Percentiles rank a stretch among this genome's conserved stretches.
Evolutionary conservation across 2,329 filamentous ascomycete genomes (phyloP).

Genomic region (Talaromyces sp.): DNA sequence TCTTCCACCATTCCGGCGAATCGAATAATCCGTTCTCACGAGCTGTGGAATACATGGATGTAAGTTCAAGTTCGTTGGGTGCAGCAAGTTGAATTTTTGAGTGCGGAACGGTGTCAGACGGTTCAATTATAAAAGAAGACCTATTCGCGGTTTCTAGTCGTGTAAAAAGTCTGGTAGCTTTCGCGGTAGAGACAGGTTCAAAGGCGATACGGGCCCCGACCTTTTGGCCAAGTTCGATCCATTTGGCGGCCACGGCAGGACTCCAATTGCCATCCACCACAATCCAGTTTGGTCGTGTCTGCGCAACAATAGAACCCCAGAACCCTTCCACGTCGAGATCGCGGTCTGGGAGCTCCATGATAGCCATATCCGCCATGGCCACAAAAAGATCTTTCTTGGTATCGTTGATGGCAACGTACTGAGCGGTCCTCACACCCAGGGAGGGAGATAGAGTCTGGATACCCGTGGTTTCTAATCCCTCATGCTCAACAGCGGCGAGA

Average conservation of each 20-base stretch:
- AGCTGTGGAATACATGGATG: slow-evolving; percentile 70
- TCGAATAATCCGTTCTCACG: slow-evolving; percentile 64
- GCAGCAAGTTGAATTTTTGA: slow-evolving; percentile 67
- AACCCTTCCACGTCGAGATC: slow-evolving; percentile 43
- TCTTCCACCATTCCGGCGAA: slow-evolving; percentile 65
- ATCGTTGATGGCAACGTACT: slow-evolving; percentile 89
- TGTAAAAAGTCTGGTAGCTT: slow-evolving; percentile 64
- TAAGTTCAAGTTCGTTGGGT: slow-evolving; percentile 78
- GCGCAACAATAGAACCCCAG: slow-evolving; percentile 58
- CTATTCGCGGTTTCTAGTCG: slow-evolving; percentile 15
- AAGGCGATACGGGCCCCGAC: slow-evolving; percentile 63
- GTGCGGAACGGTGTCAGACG: slow-evolving; percentile 51
- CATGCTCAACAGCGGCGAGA: slow-evolving; percentile 57
- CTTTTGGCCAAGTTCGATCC: slow-evolving; percentile 58
- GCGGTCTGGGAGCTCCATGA: slow-evolving; percentile 54
- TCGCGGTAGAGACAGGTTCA: slow-evolving; percentile 82
- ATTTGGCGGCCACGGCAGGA: slow-evolving; percentile 58
- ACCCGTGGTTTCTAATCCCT: slow-evolving; percentile 58
- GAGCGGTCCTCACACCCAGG: slow-evolving; percentile 65
- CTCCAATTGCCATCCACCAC: slow-evolving; percentile 88
- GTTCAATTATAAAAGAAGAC: slow-evolving; percentile 26
- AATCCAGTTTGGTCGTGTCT: slow-evolving; percentile 64
- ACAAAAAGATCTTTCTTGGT: slow-evolving; percentile 75
- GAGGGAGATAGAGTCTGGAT: slow-evolving; percentile 54
- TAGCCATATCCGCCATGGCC: slow-evolving; percentile 93